Evolutionary conservation across 208 protist genomes (phyloP), one percentile per base, ranked within the genome.

Genomic region (Trypanosoma vivax): DNA sequence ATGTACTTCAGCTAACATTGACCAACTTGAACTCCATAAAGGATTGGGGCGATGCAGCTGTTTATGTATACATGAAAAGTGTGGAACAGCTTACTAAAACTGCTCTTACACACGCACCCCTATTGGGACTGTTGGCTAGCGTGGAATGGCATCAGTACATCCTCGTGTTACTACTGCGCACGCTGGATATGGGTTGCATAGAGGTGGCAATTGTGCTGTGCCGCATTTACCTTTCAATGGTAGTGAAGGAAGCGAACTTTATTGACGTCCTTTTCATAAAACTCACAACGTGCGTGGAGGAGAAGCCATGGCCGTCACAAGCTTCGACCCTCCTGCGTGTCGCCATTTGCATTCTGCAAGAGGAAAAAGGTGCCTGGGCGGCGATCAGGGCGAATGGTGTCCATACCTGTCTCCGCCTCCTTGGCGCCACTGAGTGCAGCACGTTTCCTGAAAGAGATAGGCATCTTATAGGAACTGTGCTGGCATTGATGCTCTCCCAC

Each of bases 331-430:
- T 85, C 23, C 63, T 89, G 21, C 72, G 75, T 13, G 72, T 74
- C n/a, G 48, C 86, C 29, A 65, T 65, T 39, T 35, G 50, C 11
- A 45, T 72, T 13, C n/a, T 89, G n/a, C 66, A 70, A 39, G 60
- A 58, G 11, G 53, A 62, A 5, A 66, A 63, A 23, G 56, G 77
- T 56, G 55, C 54, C 16, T 60, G 58, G 24, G 65, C 62, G 46
- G 74, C 65, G 3, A 50, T 89, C 5, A 50, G 61, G 3, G 60
- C 60, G 39, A 82, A 86, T 33, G 71, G 60, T 28, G 65, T 89
- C 16, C 73, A 86, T 50, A 59, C 86, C 21, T 83, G 75, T 50
- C 61, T 85, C 14, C 68, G 71, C 9, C 54, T 89, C 11, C 56
- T 76, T 27, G 67, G 67, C 27, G 41, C 70, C 45, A 29, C 81